Evolutionary conservation across 176 grass and related monocot genomes (phyloP), one percentile per base, ranked within the genome.

Genomic region (Alopecurus myosuroides): DNA sequence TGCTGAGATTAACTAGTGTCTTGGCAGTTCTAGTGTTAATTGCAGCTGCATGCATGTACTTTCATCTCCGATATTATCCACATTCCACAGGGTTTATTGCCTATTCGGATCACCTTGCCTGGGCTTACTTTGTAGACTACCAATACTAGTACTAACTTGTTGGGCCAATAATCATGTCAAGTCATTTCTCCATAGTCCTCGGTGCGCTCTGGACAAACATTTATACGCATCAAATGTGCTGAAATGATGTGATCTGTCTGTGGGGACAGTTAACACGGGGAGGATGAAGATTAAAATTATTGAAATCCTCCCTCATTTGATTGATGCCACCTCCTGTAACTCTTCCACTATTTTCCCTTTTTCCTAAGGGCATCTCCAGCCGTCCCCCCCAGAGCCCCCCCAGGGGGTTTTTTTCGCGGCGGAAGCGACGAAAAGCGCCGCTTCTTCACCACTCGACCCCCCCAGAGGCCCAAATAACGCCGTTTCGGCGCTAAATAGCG

Each of bases 341-440:
- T 79, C 83, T 72, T 79, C 66, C 65, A 75, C 66, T 81, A 68
- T 76, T 48, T 85, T 81, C 77, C n/a, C 2, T 11, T 57, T 57
- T 28, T 22, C 25, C n/a, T n/a, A n/a, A n/a, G n/a, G n/a, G n/a
- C n/a, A n/a, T n/a, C n/a, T n/a, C n/a, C n/a, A n/a, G n/a, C n/a
- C n/a, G n/a, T n/a, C n/a, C n/a, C n/a, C n/a, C n/a, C n/a, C n/a
- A n/a, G n/a, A n/a, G n/a, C n/a, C n/a, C n/a, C n/a, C n/a, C n/a
- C n/a, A n/a, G n/a, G n/a, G n/a, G n/a, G n/a, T n/a, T n/a, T n/a
- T n/a, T n/a, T n/a, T n/a, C n/a, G n/a, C n/a, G n/a, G n/a, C n/a
- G n/a, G n/a, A n/a, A n/a, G n/a, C n/a, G n/a, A n/a, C n/a, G n/a
- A n/a, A n/a, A n/a, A n/a, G n/a, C n/a, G n/a, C n/a, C n/a, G n/a